phyloP scores from a whole-genome alignment of 805 yeast genomes.

The Candida krabiensis region DNA sequence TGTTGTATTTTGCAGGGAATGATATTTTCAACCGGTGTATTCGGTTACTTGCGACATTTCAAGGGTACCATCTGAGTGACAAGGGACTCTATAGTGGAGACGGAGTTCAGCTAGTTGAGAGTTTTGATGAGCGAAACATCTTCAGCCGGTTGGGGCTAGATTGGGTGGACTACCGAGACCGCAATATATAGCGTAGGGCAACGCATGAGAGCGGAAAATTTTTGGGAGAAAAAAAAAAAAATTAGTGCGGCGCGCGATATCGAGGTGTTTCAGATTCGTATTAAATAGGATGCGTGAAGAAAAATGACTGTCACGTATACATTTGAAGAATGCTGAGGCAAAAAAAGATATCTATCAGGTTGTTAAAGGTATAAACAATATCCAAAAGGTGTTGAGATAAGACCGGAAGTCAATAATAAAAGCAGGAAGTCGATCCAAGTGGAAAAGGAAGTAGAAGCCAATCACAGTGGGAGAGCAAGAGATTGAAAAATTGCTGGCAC shows the following conservation, averaged over 20 bases:
- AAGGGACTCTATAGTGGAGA: slow-evolving; percentile 40
- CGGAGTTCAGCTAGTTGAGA: slow-evolving; percentile 35
- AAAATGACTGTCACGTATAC: not conserved
- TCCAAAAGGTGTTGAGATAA: too few species aligned
- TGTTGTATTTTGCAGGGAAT: slow-evolving; percentile 57
- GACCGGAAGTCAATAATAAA: too few species aligned
- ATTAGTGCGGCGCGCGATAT: slow-evolving; percentile 12
- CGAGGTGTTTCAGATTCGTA: not conserved
- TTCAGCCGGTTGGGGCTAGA: slow-evolving; percentile 43
- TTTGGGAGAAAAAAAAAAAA: not conserved
- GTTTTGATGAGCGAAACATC: slow-evolving; percentile 43
- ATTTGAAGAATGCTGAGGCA: too few species aligned
- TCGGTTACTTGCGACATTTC: slow-evolving; percentile 41
- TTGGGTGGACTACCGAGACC: slow-evolving; percentile 24
- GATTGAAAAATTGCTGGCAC: not conserved
- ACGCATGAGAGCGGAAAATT: not conserved
- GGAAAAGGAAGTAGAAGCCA: not conserved
- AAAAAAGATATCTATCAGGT: too few species aligned
- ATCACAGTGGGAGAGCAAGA: not conserved
- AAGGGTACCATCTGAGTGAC: slow-evolving; percentile 39
- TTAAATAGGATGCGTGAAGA: not conserved
- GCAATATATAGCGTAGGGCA: slow-evolving; percentile 16
- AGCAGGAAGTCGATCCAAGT: too few species aligned
- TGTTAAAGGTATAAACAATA: too few species aligned
- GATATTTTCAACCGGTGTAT: slow-evolving; percentile 49